Percentiles rank a stretch among this genome's conserved stretches.
These are phyloP conservation scores for Cystobasidium sp. DNA, from an alignment of 1,284 basidiomycete species.

Conservation along the genomic window DNA sequence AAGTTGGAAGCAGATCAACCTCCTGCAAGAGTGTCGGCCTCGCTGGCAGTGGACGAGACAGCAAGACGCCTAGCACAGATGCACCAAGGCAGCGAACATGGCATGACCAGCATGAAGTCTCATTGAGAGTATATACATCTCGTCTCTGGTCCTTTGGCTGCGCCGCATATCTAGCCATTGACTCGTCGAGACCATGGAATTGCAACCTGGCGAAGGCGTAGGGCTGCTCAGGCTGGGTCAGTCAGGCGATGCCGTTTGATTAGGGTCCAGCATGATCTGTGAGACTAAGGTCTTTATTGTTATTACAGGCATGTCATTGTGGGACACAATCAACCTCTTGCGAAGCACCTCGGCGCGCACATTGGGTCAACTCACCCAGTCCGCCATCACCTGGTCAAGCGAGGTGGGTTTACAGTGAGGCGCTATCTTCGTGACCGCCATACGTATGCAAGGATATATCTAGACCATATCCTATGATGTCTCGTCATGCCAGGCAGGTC, in stretches of 20 bases:
- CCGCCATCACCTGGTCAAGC: slow-evolving; percentile 18
- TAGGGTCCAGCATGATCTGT: not conserved
- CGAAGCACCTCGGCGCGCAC: slow-evolving; percentile 27
- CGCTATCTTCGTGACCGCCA: too few relatives aligned
- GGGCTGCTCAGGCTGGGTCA: slow-evolving; percentile 41
- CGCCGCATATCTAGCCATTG: not conserved
- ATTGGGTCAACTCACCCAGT: slow-evolving; percentile 3
- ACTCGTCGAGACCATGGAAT: slow-evolving; percentile 16
- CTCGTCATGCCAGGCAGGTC: too few relatives aligned
- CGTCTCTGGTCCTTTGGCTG: too few relatives aligned
- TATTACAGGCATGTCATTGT: slow-evolving; percentile 25
- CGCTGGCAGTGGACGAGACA: not conserved
- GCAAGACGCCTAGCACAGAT: not conserved
- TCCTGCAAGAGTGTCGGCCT: not conserved
- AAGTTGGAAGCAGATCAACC: slow-evolving; percentile 11
- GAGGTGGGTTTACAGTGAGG: slow-evolving; percentile 10
- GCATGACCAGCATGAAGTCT: not conserved
- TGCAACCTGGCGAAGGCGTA: slow-evolving; percentile 30
- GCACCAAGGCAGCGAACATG: too few relatives aligned
- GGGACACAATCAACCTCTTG: slow-evolving; percentile 33
- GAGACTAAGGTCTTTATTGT: not conserved
- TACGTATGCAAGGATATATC: too few relatives aligned
- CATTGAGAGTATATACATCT: too few relatives aligned
- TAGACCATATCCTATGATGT: too few relatives aligned
- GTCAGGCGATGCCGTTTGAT: not conserved